A percentile compares a stretch with the other conserved stretches of the same genome.
Evolutionary conservation across 2,329 filamentous ascomycete genomes (phyloP).

Genomic region (Stagonosporopsis tanaceti): DNA sequence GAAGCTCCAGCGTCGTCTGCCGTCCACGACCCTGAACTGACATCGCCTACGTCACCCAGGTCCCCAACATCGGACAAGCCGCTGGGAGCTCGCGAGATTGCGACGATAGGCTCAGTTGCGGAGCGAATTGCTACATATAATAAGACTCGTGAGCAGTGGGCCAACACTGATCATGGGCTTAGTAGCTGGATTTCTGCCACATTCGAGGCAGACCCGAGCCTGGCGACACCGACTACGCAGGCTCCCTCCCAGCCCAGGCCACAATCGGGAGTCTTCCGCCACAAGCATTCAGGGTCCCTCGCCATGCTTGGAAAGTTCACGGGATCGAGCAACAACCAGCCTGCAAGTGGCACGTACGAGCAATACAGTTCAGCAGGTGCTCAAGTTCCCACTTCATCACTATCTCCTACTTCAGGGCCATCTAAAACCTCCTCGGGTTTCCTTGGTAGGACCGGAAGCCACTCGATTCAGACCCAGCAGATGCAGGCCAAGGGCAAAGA

Average conservation of each 20-base stretch:
- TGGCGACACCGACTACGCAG: slow-evolving; percentile 46
- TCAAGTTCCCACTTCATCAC: slow-evolving; percentile 39
- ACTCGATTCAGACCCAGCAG: slow-evolving; percentile 36
- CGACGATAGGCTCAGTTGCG: slow-evolving; percentile 68
- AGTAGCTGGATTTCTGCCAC: slow-evolving; percentile 64
- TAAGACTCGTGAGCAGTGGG: slow-evolving; percentile 74
- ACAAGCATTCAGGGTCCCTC: slow-evolving; percentile 47
- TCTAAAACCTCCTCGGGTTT: slow-evolving; percentile 30
- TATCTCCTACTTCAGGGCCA: slow-evolving; percentile 30
- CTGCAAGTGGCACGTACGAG: slow-evolving; percentile 23
- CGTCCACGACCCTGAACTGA: slow-evolving; percentile 27
- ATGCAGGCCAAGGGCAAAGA: slow-evolving; percentile 88
- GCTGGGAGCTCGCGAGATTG: slow-evolving; percentile 77
- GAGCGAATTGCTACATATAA: slow-evolving; percentile 80
- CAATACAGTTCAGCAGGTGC: slow-evolving; percentile 33
- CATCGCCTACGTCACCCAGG: slow-evolving; percentile 28
- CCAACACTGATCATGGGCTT: slow-evolving; percentile 78
- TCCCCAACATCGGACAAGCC: slow-evolving; percentile 39
- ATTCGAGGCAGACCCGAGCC: slow-evolving; percentile 60
- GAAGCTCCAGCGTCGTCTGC: slow-evolving; percentile 24
- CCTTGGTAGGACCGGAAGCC: slow-evolving; percentile 31
- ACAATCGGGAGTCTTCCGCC: slow-evolving; percentile 41
- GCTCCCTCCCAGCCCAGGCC: slow-evolving; percentile 29
- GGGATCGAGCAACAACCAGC: slow-evolving; percentile 29
- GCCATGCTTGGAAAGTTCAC: slow-evolving; percentile 48